Percentiles rank a stretch among this genome's conserved stretches.
Conservation (phyloP, 2,329 filamentous ascomycete genomes). For the Penicillium sp. region DNA sequence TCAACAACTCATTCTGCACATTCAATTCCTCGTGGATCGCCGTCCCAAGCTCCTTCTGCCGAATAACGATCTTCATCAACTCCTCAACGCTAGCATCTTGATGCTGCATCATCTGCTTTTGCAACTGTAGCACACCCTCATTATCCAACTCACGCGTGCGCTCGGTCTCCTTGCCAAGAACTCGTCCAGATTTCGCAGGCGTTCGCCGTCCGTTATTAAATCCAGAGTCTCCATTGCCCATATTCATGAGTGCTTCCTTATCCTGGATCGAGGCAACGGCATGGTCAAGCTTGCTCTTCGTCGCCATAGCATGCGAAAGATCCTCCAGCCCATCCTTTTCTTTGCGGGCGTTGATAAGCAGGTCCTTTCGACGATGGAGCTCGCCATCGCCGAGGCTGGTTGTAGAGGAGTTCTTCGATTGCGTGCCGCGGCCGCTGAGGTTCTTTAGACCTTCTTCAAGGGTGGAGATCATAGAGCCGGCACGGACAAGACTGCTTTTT, state of each 20-base stretch:
- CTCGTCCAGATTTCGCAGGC: conserved; percentile 47
- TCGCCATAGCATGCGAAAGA: conserved; percentile 59
- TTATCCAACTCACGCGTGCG: conserved; percentile 65
- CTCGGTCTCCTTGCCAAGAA: conserved; percentile 60
- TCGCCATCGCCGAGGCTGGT: conserved; percentile 60
- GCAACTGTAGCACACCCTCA: conserved; percentile 63
- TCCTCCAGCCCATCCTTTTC: conserved; percentile 64
- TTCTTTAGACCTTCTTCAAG: conserved; percentile 58
- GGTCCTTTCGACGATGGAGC: conserved; percentile 58
- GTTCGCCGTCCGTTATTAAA: conserved; percentile 17
- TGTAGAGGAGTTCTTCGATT: conserved; percentile 41
- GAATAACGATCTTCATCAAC: conserved; percentile 57
- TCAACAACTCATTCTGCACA: conserved; percentile 62
- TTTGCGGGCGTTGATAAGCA: conserved; percentile 58
- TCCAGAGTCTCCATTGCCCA: conserved; percentile 18
- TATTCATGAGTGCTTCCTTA: conserved; percentile 44
- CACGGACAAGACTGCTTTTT: conserved; percentile 60
- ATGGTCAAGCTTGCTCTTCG: conserved; percentile 49
- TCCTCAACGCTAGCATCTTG: conserved; percentile 63
- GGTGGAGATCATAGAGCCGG: conserved; percentile 55
- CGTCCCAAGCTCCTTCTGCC: conserved; percentile 64
- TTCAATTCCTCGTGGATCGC: conserved; percentile 64
- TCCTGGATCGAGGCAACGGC: conserved; percentile 50
- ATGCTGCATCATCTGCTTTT: conserved; percentile 62
- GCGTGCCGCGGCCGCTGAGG: conserved; percentile 31